These are phyloP conservation scores for Dendryphion nanum DNA, from an alignment of 2,329 filamentous ascomycete species.

Conservation along the genomic window DNA sequence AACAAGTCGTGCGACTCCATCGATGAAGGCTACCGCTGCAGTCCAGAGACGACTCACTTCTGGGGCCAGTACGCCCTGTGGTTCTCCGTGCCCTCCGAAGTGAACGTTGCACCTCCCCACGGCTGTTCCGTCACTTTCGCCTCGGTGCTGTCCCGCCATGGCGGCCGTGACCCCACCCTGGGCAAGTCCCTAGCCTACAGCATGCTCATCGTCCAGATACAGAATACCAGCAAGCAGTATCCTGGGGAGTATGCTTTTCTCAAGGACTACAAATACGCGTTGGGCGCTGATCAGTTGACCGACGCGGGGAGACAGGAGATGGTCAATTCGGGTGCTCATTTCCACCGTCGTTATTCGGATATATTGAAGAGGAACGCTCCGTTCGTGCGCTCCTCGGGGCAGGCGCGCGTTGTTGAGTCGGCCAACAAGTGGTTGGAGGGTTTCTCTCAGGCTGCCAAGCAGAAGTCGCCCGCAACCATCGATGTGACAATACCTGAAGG, in stretches of 20 bases:
- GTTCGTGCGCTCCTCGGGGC: conserved; percentile 70
- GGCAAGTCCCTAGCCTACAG: conserved; percentile 66
- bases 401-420: conserved; percentile 70
- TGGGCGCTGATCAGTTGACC: conserved; percentile 70
- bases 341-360: conserved; percentile 68
- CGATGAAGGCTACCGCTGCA: conserved; percentile 62
- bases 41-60: conserved; percentile 58
- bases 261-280: conserved; percentile 65
- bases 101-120: conserved; percentile 59
- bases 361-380: conserved; percentile 61
- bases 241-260: conserved; percentile 68
- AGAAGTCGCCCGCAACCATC: conserved; percentile 40
- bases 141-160: conserved; percentile 79
- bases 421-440: conserved; percentile 74
- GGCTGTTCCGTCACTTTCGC: conserved; percentile 77
- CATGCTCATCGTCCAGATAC: conserved; percentile 64
- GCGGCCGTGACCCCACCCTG: conserved; percentile 75
- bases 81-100: conserved; percentile 70
- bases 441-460: conserved; percentile 57
- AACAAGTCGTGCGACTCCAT: conserved; percentile 52
- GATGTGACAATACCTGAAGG: conserved; percentile 69
- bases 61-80: conserved; percentile 92
- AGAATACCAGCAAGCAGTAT: conserved; percentile 56
- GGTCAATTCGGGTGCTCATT: conserved; percentile 72
- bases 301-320: conserved; percentile 67